Percentiles rank a stretch among this genome's conserved stretches.
Conservation (phyloP, 2,329 filamentous ascomycete species). For the Aspergillus ibericus region DNA sequence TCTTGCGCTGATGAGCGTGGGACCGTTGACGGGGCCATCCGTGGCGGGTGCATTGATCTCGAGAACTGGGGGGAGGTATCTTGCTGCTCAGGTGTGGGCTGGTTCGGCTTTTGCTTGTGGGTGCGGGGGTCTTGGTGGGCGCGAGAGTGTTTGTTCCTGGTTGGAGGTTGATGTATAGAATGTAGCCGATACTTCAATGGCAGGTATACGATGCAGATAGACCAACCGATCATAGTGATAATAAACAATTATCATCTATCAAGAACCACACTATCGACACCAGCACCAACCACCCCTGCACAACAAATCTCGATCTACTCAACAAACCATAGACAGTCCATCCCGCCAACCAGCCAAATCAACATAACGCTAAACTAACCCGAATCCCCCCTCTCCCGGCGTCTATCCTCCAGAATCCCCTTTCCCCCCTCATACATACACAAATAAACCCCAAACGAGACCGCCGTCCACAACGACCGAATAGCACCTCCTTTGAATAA, state of each 20-base stretch:
- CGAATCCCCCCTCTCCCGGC: conserved; percentile 19
- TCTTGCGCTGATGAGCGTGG: conserved; percentile 47
- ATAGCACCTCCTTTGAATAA: conserved; percentile 72
- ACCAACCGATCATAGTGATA: no score
- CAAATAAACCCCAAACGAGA: conserved; percentile 81
- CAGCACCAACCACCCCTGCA: no score
- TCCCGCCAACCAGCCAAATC: no score
- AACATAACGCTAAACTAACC: no score
- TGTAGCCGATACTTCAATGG: no score
- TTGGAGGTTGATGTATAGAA: no score
- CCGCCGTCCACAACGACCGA: conserved; percentile 74
- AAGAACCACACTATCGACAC: no score
- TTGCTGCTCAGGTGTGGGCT: conserved; percentile 49
- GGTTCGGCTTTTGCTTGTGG: conserved; percentile 23
- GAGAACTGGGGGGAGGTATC: conserved; percentile 41
- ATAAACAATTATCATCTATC: no score
- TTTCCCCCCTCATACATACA: conserved; percentile 82
- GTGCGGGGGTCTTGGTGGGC: background rate
- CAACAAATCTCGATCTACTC: no score
- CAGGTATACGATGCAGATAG: no score
- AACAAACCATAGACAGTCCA: no score
- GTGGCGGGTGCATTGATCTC: conserved; percentile 50
- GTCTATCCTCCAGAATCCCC: conserved; percentile 52
- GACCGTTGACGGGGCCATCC: conserved; percentile 48
- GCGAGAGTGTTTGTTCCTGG: background rate